Percentiles rank a stretch among this genome's conserved stretches.
Conservation (phyloP, 495 filamentous ascomycete genomes). For the Cercophora scortea region DNA sequence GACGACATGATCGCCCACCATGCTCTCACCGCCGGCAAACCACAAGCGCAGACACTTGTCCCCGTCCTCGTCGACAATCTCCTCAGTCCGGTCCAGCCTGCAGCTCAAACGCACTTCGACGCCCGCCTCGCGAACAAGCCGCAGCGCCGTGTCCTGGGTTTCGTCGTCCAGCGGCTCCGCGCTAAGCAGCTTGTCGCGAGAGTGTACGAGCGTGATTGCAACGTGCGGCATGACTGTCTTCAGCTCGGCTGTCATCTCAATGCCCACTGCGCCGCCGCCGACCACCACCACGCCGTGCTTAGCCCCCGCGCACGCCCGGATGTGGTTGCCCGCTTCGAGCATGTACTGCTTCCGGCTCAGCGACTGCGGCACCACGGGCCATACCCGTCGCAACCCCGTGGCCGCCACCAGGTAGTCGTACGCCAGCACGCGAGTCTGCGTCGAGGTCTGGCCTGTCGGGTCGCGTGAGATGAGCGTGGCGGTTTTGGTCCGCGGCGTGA, state of each 20-base stretch:
- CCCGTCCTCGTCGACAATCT: constrained; percentile 18
- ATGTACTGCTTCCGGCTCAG: constrained; percentile 46
- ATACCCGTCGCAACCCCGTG: constrained; percentile 52
- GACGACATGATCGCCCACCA: constrained; percentile 49
- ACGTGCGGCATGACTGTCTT: constrained; percentile 49
- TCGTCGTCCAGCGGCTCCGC: constrained; percentile 59
- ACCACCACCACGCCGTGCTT: constrained; percentile 51
- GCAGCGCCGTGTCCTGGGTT: constrained; percentile 47
- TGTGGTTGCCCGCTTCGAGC: constrained; percentile 43
- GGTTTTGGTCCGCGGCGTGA: constrained; percentile 45
- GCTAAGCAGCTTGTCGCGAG: constrained; percentile 52
- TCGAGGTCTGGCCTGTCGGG: background rate
- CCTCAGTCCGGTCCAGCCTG: constrained; percentile 33
- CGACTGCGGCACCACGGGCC: constrained; percentile 56
- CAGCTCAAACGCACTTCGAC: constrained; percentile 50
- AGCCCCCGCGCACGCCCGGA: constrained; percentile 26
- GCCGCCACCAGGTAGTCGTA: constrained; percentile 62
- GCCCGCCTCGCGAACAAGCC: constrained; percentile 43
- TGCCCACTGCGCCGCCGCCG: constrained; percentile 58
- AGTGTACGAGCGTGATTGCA: constrained; percentile 61
- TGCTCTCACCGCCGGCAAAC: constrained; percentile 45
- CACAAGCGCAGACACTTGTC: constrained; percentile 32
- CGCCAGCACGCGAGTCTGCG: constrained; percentile 20
- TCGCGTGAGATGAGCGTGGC: constrained; percentile 35
- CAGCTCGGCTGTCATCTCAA: constrained; percentile 65